Evolutionary conservation across 2,329 filamentous ascomycete species (phyloP).

Genomic region (Ustilaginoidea virens): DNA sequence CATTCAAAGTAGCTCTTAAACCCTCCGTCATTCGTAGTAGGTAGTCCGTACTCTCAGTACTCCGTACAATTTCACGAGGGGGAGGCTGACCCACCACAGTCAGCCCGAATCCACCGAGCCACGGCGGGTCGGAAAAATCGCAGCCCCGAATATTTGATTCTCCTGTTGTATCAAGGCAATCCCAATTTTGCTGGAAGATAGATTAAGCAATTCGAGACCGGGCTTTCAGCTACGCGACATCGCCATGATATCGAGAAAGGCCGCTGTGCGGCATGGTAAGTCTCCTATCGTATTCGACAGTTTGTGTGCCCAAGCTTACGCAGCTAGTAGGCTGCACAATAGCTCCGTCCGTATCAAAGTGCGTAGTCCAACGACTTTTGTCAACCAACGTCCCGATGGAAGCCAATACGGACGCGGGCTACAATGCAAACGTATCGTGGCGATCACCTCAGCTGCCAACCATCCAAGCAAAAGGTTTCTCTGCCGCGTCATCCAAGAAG

Average conservation of each 20-base stretch:
- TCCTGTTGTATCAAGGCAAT: constrained; percentile 1
- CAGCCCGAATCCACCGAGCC: no score
- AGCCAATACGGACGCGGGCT: constrained; percentile 1
- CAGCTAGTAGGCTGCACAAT: constrained; percentile 29
- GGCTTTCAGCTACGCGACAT: constrained; percentile 2
- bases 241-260: constrained; percentile 41
- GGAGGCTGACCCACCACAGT: no score
- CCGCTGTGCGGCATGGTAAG: constrained; percentile 38
- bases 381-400: constrained; percentile 15
- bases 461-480: constrained; percentile 7
- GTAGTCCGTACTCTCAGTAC: no score
- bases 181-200: neutral
- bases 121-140: constrained; percentile 8
- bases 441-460: constrained; percentile 8
- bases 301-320: no score
- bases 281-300: constrained; percentile 4
- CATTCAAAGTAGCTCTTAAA: no score
- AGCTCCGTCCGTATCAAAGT: constrained; percentile 25
- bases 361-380: constrained; percentile 16
- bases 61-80: no score
- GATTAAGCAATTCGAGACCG: no score
- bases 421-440: constrained; percentile 4
- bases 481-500: constrained; percentile 11
- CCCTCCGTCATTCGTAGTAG: no score
- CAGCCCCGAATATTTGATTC: neutral